Base-by-base conservation (phyloP, 495 filamentous ascomycete genomes). In the Aspergillus asperescens region DNA sequence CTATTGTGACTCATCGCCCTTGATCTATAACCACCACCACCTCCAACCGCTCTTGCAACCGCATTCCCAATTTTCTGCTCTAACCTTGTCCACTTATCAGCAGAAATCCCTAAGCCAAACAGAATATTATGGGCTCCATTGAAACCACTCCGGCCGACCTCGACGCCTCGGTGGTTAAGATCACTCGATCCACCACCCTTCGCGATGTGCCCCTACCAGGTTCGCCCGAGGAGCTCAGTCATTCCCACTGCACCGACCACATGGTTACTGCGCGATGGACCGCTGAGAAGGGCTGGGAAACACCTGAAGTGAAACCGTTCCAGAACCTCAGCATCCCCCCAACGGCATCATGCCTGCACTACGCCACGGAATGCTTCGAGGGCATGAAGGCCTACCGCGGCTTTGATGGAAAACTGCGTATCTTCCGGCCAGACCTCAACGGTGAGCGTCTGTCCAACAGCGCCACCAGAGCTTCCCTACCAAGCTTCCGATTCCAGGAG, bases 351-450 rank as follows among this genome's bases (percentile, higher is more conserved):
- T 56, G 52, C 25, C 43, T 62, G 35, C 60, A 62, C 39, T 62
- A 62, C 43, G 60, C 60, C 16, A 62, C 60, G 15, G 56, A 59
- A 40, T 62, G 60, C 32, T 62, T 62, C 31, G 60, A 62, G 50
- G 60, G 60, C 31, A 57, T 62, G 54, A 62, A 62, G 37, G 60
- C 50, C n/a, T 62, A 59, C 25, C 45, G 60, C 28, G 60, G 60
- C 43, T 59, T 41, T 25, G 60, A 62, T 27, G 60, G 60, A 5
- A 62, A 62, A 42, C 74, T 96, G 49, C 87, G 91, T 31, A 73
- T 96, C 39, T 96, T 96, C 77, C 85, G 91, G 19, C 88, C 89
- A 1, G 74, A 88, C 57, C 72, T 78, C 55, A 96, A 96, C 70
- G 80, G 81, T 56, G 72, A 74, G 50, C 85, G 91, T 57, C 85